Conservation (phyloP, 2,329 filamentous ascomycete species). For the Cladosporium austrohemisphaericum region DNA sequence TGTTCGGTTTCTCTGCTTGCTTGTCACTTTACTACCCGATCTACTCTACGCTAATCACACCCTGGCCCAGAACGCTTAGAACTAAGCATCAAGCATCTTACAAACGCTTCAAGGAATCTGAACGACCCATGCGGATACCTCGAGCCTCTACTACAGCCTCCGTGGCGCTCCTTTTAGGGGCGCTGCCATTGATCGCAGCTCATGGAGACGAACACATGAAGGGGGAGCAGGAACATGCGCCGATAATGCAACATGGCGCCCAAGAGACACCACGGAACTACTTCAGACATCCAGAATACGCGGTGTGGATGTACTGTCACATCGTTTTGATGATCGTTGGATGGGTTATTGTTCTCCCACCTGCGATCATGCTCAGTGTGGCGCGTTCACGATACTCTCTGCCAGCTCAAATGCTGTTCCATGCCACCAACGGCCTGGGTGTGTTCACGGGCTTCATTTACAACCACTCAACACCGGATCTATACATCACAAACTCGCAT, state of each 20-base stretch:
- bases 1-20: no score
- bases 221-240: conserved; percentile 27
- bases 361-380: conserved; percentile 82
- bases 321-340: conserved; percentile 65
- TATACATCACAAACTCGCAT: conserved; percentile 86
- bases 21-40: no score
- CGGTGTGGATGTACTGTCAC: conserved; percentile 61
- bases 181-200: conserved; percentile 38
- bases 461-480: conserved; percentile 74
- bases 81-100: neutral
- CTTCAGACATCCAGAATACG: conserved; percentile 55
- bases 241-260: neutral
- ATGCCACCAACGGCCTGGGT: conserved; percentile 50
- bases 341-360: conserved; percentile 70
- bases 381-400: conserved; percentile 73
- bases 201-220: conserved; percentile 34
- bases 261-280: conserved; percentile 48
- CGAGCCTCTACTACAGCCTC: conserved; percentile 18
- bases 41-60: no score
- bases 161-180: conserved; percentile 39
- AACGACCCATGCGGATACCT: conserved; percentile 19
- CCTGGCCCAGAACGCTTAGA: no score
- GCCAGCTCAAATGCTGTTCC: conserved; percentile 58
- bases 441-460: conserved; percentile 67
- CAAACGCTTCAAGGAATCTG: neutral